Base-by-base conservation (phyloP, 2,329 filamentous ascomycete species). In the Talaromyces rugulosus region DNA sequence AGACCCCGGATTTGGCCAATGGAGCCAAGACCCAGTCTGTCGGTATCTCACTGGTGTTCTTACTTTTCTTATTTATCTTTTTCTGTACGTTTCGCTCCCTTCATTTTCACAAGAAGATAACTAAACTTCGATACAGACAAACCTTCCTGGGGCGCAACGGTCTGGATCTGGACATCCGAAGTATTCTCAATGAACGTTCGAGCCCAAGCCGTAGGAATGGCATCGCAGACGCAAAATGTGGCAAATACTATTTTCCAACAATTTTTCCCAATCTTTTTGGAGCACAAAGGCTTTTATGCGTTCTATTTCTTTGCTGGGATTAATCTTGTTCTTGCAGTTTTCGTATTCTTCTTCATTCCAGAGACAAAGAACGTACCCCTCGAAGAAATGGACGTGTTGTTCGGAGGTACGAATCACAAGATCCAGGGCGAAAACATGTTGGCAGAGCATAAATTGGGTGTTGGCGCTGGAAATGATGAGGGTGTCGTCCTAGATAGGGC, bases 141-240 rank as follows among this genome's bases (percentile, higher is more conserved):
- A 71, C 87, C 87, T 4, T 87, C 85, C 0, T 89, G 87, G 86
- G 87, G 87, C 57, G 87, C 87, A 2, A 89, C 86, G 4, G 84
- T 86, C 18, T 90, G 87, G 87, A 89, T 89, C 71, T 89, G 85
- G 83, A 89, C 87, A 0, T 82, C 85, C 2, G 87, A 89, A 67
- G 79, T 89, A 63, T 89, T 89, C 78, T 86, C 82, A 59, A 87
- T 88, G 84, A 89, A 89, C 72, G 84, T 89, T n/a, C 85, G 87
- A 62, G 85, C 87, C 5, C 87, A 89, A 71, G 87, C 87, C 40
- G 86, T 89, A 14, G 87, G 86, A 60, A 89, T 89, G 87, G 86
- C 81, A 47, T 79, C 78, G 47, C 81, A 86, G 69, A 83, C 79
- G 64, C 84, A 86, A 65, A 86, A 89, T 70, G 83, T 89, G 58